A percentile compares a stretch with the other conserved stretches of the same genome.
Conservation (phyloP, 2,329 filamentous ascomycete genomes). For the Ophiostoma angusticollis region DNA sequence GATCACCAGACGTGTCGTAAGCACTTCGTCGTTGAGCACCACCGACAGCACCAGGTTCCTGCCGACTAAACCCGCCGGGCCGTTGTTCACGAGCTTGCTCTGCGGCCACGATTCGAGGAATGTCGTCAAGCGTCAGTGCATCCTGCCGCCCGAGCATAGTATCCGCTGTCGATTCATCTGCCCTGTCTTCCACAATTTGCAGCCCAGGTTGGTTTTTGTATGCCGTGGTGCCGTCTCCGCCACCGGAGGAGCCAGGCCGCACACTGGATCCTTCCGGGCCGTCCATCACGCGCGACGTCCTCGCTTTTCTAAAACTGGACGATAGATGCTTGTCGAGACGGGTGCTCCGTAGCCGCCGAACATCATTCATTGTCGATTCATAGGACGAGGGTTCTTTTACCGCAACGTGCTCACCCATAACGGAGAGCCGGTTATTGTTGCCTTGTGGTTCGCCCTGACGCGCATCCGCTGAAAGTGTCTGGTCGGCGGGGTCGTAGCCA, state of each 20-base stretch:
- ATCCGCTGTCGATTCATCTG: constrained; percentile 58
- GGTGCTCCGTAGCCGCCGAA: constrained; percentile 80
- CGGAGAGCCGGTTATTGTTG: constrained; percentile 38
- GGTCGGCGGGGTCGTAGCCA: neutral
- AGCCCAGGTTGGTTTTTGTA: constrained; percentile 38
- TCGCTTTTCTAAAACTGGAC: constrained; percentile 79
- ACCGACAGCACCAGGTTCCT: constrained; percentile 48
- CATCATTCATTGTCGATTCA: constrained; percentile 92
- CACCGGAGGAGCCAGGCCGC: constrained; percentile 60
- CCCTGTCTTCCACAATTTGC: constrained; percentile 69
- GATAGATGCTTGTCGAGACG: constrained; percentile 90
- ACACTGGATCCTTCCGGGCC: constrained; percentile 58
- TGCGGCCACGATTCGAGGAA: constrained; percentile 86
- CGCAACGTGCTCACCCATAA: constrained; percentile 40
- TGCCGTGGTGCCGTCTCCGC: constrained; percentile 39
- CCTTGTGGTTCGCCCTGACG: constrained; percentile 51
- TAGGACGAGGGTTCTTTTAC: constrained; percentile 64
- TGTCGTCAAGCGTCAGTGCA: constrained; percentile 87
- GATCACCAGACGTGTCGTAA: neutral
- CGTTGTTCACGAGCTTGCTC: constrained; percentile 89
- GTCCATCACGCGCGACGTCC: constrained; percentile 86
- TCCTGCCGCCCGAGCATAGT: constrained; percentile 84
- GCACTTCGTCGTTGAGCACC: constrained; percentile 19
- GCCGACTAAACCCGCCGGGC: constrained; percentile 62
- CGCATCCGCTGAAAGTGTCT: constrained; percentile 34